phyloP scores from a whole-genome alignment of 345 rosid genomes.

The Eucalyptus urophylla region DNA sequence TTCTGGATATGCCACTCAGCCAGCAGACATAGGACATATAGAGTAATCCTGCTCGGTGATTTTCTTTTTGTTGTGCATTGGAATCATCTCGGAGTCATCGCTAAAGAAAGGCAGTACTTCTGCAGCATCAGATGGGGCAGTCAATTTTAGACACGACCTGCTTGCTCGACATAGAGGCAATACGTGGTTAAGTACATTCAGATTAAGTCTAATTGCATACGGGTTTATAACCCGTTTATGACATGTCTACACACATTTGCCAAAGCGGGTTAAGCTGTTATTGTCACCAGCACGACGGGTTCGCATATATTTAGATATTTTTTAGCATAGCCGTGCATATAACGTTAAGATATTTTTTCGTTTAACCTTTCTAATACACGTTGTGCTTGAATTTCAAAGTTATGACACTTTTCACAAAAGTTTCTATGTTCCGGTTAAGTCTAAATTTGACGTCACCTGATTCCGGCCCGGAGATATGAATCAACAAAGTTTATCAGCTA shows the following conservation, averaged over 20 bases:
- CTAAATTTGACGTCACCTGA: background rate
- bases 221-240: background rate
- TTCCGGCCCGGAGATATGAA: background rate
- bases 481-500: background rate
- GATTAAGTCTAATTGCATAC: background rate
- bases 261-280: background rate
- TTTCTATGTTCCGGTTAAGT: background rate
- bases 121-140: background rate
- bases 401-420: background rate
- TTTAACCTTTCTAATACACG: background rate
- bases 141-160: background rate
- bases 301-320: background rate
- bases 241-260: background rate
- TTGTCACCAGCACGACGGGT: background rate
- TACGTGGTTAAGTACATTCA: too few species aligned
- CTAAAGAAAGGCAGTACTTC: background rate
- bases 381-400: background rate
- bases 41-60: too few species aligned
- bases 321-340: background rate
- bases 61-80: background rate
- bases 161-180: background rate
- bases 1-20: background rate
- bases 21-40: background rate
- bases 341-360: background rate
- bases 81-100: background rate